Evolutionary conservation across 2,329 filamentous ascomycete genomes (phyloP).

Genomic region (Botrytis cinerea): DNA sequence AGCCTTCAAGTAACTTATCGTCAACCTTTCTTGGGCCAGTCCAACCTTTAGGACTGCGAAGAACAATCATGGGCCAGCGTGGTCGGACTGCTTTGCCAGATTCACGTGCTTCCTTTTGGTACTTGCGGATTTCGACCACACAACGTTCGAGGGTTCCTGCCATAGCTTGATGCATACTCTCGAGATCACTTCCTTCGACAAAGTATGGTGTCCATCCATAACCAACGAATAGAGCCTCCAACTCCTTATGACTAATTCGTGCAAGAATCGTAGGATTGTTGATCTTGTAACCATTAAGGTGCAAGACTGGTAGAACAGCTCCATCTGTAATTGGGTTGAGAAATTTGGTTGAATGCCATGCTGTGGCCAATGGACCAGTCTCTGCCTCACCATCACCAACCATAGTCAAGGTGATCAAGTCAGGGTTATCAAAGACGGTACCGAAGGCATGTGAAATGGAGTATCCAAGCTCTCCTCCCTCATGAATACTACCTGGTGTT

Average conservation of each 20-base stretch:
- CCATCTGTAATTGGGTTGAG: conserved; percentile 77
- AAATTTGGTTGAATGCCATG: conserved; percentile 83
- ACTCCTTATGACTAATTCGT: conserved; percentile 72
- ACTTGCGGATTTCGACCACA: conserved; percentile 66
- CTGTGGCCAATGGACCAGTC: conserved; percentile 75
- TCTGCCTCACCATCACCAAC: conserved; percentile 82
- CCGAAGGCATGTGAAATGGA: conserved; percentile 79
- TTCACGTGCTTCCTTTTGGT: conserved; percentile 71
- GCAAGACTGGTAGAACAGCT: conserved; percentile 74
- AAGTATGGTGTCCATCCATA: conserved; percentile 82
- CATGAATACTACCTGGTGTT: conserved; percentile 74
- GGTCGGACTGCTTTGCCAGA: conserved; percentile 70
- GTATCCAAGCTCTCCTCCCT: conserved; percentile 82
- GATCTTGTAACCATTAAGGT: conserved; percentile 85
- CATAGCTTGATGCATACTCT: conserved; percentile 82
- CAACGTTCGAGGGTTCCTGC: conserved; percentile 73
- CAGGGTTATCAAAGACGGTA: conserved; percentile 71
- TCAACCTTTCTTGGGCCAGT: conserved; percentile 72
- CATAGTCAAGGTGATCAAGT: conserved; percentile 75
- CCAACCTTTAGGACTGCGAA: conserved; percentile 80
- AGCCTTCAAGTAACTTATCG: conserved; percentile 71
- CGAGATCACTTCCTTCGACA: conserved; percentile 72
- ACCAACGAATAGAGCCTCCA: conserved; percentile 67
- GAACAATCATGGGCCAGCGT: conserved; percentile 76
- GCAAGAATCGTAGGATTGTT: conserved; percentile 76